Evolutionary conservation across 75 land plant species (phyloP).

Genomic region (Cupressus sempervirens): DNA sequence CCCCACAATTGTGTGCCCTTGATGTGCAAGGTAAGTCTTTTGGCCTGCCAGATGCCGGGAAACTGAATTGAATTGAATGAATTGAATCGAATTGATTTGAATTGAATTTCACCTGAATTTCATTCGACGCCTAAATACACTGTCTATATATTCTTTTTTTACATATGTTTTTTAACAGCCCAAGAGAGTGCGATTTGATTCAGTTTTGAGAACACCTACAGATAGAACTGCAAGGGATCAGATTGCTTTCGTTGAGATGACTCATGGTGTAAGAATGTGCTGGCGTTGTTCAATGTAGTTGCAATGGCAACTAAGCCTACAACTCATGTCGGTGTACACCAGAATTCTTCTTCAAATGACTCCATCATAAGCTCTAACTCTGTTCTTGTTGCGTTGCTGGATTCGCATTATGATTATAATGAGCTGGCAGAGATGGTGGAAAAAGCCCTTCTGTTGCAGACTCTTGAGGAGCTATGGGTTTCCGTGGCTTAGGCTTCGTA

Average conservation of each 20-base stretch:
- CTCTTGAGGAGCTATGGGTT: constrained; percentile 25
- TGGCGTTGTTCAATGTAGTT: not conserved
- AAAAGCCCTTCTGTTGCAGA: constrained; percentile 66
- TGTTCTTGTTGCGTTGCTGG: constrained; percentile 77
- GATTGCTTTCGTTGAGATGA: not conserved
- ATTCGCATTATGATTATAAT: constrained; percentile 71
- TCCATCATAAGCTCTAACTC: constrained; percentile 59
- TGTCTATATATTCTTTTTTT: not conserved
- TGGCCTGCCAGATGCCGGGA: not conserved
- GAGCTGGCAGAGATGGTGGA: constrained; percentile 84
- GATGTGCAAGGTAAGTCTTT: constrained; percentile 14
- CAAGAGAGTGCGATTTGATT: not conserved
- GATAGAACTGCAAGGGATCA: not conserved
- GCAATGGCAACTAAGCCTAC: not conserved
- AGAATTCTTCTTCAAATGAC: not conserved
- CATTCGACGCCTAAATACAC: not conserved
- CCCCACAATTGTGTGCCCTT: not conserved
- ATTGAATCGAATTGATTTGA: not conserved
- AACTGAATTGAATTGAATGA: not conserved
- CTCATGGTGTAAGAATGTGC: not conserved
- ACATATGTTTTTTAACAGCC: not conserved
- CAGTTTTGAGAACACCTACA: not conserved
- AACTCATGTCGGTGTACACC: not conserved
- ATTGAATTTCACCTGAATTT: not conserved
- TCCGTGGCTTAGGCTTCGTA: too few relatives aligned